Evolutionary conservation across 1,284 basidiomycete genomes (phyloP), one percentile per base, ranked within the genome.

Genomic region (Boletus calvinii): DNA sequence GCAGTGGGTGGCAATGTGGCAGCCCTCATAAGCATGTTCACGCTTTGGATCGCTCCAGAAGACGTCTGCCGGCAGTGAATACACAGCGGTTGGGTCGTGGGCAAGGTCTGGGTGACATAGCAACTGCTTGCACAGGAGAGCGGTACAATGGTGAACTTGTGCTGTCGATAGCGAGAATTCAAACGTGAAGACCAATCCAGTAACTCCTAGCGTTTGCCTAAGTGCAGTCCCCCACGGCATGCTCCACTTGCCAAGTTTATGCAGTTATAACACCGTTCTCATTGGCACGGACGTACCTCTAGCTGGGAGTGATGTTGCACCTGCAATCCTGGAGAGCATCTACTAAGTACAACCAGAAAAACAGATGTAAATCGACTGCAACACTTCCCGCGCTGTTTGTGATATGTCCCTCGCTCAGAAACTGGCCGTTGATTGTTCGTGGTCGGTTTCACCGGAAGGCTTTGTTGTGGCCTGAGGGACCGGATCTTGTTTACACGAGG

Each of bases 221-320:
- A 57, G 40, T 29, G 24, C 29, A n/a, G 6, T n/a, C 6, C 5
- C 24, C 40, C 11, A 17, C 41, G 46, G 30, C 29, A 32, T 13
- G 44, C 52, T 49, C 59, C 53, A 60, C 59, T n/a, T 50, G 42
- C 60, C 50, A 46, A 42, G 36, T 55, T 50, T 39, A 50, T 53
- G 46, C 42, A 47, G 22, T 32, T 12, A 38, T 31, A 6, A 48
- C 41, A 17, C 34, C 11, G 11, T 10, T 20, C 29, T 47, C 22
- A 26, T 38, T 30, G 15, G 46, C 35, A 2, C 20, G 42, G 39
- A 48, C 26, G 37, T 9, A 37, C 30, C 6, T 35, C 34, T 6
- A 12, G 18, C 15, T 30, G 29, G 20, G 13, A 34, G 34, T 46
- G 50, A 32, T n/a, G 34, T 34, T 18, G 34, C 12, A 6, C 11